phyloP scores from a whole-genome alignment of 306 rosid species.

The Mimosa pudica region DNA sequence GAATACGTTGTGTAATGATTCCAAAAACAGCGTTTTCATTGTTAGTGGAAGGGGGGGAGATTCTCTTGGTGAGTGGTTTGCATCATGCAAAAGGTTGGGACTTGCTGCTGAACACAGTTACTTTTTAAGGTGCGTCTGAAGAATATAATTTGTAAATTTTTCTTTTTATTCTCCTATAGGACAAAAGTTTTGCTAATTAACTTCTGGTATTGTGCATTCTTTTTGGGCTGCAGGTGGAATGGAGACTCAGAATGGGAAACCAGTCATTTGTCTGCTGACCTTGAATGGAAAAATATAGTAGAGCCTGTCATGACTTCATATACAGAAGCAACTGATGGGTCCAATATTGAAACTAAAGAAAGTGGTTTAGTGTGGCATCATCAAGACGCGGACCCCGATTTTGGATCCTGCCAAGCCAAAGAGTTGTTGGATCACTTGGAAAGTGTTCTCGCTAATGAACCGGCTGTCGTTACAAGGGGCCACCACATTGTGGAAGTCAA shows the following conservation, averaged over 20 bases:
- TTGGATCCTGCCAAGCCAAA: slow-evolving; percentile 79
- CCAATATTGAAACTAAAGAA: slow-evolving; percentile 68
- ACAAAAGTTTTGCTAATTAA: not conserved
- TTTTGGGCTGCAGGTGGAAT: slow-evolving; percentile 56
- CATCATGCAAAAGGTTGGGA: slow-evolving; percentile 63
- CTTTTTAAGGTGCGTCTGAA: slow-evolving; percentile 62
- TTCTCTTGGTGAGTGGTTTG: slow-evolving; percentile 66
- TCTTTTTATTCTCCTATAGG: not conserved
- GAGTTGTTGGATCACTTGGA: slow-evolving; percentile 72
- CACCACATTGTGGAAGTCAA: slow-evolving; percentile 77
- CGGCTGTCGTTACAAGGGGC: slow-evolving; percentile 65
- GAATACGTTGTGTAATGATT: slow-evolving; percentile 64
- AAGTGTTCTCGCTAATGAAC: slow-evolving; percentile 72
- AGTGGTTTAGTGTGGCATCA: slow-evolving; percentile 87
- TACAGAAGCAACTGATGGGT: slow-evolving; percentile 77
- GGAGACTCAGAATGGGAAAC: slow-evolving; percentile 66
- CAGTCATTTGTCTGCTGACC: slow-evolving; percentile 53
- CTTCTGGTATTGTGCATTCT: not conserved
- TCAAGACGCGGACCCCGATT: slow-evolving; percentile 86
- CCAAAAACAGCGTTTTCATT: slow-evolving; percentile 65
- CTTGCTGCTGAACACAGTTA: slow-evolving; percentile 90
- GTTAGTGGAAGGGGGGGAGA: slow-evolving; percentile 79
- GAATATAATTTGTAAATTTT: not conserved
- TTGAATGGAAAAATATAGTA: slow-evolving; percentile 74
- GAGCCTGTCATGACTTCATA: slow-evolving; percentile 72